Base-by-base conservation (phyloP, 495 filamentous ascomycete genomes). In the Pseudomonodictys pantanalensis region DNA sequence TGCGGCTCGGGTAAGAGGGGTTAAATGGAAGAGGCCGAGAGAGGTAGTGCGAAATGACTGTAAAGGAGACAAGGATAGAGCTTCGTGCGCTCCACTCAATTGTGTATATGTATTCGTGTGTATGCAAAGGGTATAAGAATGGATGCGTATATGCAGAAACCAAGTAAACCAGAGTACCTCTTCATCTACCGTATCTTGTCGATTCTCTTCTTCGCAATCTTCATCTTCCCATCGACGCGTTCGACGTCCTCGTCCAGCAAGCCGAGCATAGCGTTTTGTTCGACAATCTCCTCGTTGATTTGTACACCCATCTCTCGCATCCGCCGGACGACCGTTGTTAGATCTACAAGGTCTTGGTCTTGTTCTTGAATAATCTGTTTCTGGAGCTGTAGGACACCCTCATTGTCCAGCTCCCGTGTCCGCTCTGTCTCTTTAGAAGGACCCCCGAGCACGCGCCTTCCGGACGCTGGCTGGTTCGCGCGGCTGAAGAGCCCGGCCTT, bases 361-460 rank as follows among this genome's bases (percentile, higher is more conserved):
- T 99, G 93, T 63, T 92, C 85, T 35, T 81, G 54, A 84, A 97
- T 95, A 70, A 87, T 81, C 71, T 92, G 83, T 58, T 80, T 75
- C 71, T 97, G 91, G 68, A 97, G 71, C 78, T 91, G 85, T 69
- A 97, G 59, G 38, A 99, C 87, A 0, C 92, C 93, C 28, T 83
- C 75, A 67, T 99, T 99, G 69, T 96, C 93, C 55, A 93, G 74
- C 75, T 96, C 91, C 35, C 92, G 76, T 43, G 93, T 97, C 56
- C 81, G 78, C 56, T 91, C 89, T 39, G 90, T 97, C 73, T 99
- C 93, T 43, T 71, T 70, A 22, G 85, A 67, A 10, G 84, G 83
- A 1, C 77, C 85, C 0, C 95, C 95, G 5, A 97, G 77, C 3
- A 96, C 88, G 22, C 92, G 71, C 4, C 90, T 83, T 5, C 81